These are phyloP conservation scores for Pseudogymnoascus sp. DNA, from an alignment of 2,329 filamentous ascomycete species.

Conservation along the genomic window DNA sequence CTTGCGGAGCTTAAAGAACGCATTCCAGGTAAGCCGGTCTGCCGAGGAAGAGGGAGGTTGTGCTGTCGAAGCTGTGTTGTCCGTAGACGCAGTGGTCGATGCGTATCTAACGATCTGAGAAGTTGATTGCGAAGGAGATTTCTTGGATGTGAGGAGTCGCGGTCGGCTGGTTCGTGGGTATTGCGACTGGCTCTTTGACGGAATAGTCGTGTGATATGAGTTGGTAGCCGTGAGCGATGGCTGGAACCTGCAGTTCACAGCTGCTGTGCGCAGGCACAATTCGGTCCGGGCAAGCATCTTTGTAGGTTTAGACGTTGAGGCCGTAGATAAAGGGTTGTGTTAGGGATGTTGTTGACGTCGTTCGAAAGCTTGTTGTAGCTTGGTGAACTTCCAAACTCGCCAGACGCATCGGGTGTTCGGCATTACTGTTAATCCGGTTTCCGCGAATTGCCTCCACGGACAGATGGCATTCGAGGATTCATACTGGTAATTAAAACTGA, in stretches of 20 bases:
- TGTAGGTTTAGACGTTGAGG: constrained; percentile 3
- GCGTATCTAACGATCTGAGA: constrained; percentile 10
- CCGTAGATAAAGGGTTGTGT: neutral
- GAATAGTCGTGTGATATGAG: constrained; percentile 24
- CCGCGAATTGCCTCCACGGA: neutral
- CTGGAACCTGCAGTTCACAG: constrained; percentile 27
- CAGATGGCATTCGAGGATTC: neutral
- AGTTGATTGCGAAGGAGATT: constrained; percentile 5
- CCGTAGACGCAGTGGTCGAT: constrained; percentile 11
- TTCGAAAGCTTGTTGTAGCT: neutral
- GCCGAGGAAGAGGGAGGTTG: constrained; percentile 1
- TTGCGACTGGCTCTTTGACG: constrained; percentile 17
- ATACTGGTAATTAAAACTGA: neutral
- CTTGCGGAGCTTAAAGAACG: constrained; percentile 84
- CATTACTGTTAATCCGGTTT: neutral
- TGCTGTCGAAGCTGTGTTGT: constrained; percentile 10
- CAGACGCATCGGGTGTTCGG: neutral
- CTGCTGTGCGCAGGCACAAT: constrained; percentile 26
- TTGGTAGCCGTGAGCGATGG: constrained; percentile 22
- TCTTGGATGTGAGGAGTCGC: neutral
- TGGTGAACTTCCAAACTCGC: constrained; percentile 7
- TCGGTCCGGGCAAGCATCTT: constrained; percentile 18
- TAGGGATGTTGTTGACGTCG: constrained; percentile 5
- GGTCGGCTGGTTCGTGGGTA: neutral
- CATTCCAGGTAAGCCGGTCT: constrained; percentile 66